Evolutionary conservation across 1,139 yeast genomes (phyloP).

Genomic region (Waltiozyma sp.): DNA sequence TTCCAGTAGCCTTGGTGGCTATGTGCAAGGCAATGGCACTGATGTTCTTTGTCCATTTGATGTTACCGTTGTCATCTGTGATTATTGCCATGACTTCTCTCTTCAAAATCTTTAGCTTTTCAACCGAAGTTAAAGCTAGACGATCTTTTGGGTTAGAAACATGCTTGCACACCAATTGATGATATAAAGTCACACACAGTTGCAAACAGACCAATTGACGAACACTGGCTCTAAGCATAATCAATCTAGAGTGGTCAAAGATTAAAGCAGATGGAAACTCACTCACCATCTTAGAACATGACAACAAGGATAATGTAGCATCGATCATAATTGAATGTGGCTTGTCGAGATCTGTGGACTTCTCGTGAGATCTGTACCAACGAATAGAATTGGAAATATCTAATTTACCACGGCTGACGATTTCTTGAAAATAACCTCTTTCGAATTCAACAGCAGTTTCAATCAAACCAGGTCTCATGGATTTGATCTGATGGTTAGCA

Average conservation of each 20-base stretch:
- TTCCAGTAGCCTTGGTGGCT: slow-evolving; percentile 17
- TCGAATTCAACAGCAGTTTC: slow-evolving; percentile 92
- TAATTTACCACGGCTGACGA: slow-evolving; percentile 55
- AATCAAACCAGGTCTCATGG: slow-evolving; percentile 71
- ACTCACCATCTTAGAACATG: slow-evolving; percentile 71
- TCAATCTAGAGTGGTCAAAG: slow-evolving; percentile 78
- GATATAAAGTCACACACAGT: slow-evolving; percentile 61
- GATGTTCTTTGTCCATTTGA: slow-evolving; percentile 84
- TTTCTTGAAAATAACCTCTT: slow-evolving; percentile 71
- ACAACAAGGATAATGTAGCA: slow-evolving; percentile 48
- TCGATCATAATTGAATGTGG: slow-evolving; percentile 32
- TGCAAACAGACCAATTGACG: slow-evolving; percentile 77
- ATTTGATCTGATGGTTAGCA: slow-evolving; percentile 87
- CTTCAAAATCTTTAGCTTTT: slow-evolving; percentile 26
- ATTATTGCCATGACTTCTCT: slow-evolving; percentile 68
- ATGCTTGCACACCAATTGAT: slow-evolving; percentile 47
- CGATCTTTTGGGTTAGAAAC: slow-evolving; percentile 3
- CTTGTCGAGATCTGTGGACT: slow-evolving; percentile 5
- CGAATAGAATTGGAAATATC: slow-evolving; percentile 53
- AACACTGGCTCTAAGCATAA: slow-evolving; percentile 71
- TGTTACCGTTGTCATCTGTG: slow-evolving; percentile 75
- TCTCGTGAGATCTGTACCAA: slow-evolving; percentile 43
- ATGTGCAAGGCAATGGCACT: slow-evolving; percentile 58
- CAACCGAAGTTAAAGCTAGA: slow-evolving; percentile 18
- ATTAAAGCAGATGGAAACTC: slow-evolving; percentile 80